Evolutionary conservation across 176 grass and related monocot species (phyloP).

Genomic region (Pontederia paniculata): DNA sequence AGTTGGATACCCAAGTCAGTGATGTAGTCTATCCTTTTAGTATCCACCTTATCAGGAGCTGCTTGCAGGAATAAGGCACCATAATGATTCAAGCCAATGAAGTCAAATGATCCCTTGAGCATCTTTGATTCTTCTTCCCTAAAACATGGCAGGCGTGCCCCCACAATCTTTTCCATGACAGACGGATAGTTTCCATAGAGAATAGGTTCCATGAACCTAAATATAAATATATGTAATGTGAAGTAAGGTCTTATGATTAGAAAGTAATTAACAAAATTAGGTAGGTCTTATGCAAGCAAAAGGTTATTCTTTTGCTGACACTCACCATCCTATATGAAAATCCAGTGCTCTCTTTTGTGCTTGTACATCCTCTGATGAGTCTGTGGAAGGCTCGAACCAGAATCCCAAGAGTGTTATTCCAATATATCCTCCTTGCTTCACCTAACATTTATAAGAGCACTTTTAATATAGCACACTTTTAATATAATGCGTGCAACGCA

Average conservation of each 20-base stretch:
- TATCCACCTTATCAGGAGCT: neutral
- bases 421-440: conserved; percentile 49
- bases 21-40: conserved; percentile 32
- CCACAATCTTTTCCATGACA: conserved; percentile 40
- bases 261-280: too few relatives aligned
- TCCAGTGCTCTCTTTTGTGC: conserved; percentile 53
- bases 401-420: conserved; percentile 49
- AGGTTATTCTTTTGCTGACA: neutral
- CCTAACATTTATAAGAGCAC: conserved; percentile 12
- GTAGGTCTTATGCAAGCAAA: too few relatives aligned
- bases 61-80: conserved; percentile 4
- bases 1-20: conserved; percentile 31
- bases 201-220: conserved; percentile 62
- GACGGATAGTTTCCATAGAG: conserved; percentile 56
- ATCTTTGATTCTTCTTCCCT: conserved; percentile 27
- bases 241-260: too few relatives aligned
- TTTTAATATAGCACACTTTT: too few relatives aligned
- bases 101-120: conserved; percentile 47
- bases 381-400: conserved; percentile 48
- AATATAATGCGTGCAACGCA: too few relatives aligned
- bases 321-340: conserved; percentile 76
- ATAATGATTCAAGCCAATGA: conserved; percentile 76
- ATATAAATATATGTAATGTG: too few relatives aligned
- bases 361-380: conserved; percentile 27
- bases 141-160: conserved; percentile 34